Percentiles rank a stretch among this genome's conserved stretches.
phyloP scores from a whole-genome alignment of 768 basidiomycete species.

The Psilocybe subaeruginosa region DNA sequence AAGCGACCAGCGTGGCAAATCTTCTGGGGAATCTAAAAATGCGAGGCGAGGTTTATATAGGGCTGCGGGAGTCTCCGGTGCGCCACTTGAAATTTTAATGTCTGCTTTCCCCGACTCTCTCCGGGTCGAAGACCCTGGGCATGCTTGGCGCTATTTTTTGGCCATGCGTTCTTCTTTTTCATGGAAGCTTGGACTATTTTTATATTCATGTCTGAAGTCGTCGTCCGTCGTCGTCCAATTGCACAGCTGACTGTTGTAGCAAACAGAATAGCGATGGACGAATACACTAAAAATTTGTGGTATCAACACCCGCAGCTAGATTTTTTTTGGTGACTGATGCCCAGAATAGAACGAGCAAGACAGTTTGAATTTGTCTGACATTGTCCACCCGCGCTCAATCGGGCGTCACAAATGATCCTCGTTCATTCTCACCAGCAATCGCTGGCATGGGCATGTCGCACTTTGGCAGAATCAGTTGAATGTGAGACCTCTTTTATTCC shows the following conservation, averaged over 20 bases:
- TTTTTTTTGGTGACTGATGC: background rate
- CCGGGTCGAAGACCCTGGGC: background rate
- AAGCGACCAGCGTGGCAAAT: slow-evolving; percentile 52
- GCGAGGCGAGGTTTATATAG: slow-evolving; percentile 23
- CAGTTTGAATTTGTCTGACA: background rate
- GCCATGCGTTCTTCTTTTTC: background rate
- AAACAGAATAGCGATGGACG: no score
- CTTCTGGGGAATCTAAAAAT: slow-evolving; percentile 31
- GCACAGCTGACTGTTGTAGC: no score
- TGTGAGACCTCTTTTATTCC: background rate
- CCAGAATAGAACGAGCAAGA: background rate
- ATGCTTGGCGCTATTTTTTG: background rate
- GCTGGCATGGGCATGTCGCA: background rate
- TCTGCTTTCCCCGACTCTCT: slow-evolving; percentile 2
- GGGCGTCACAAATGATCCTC: slow-evolving; percentile 10
- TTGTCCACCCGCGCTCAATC: background rate
- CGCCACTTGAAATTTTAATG: slow-evolving; percentile 9
- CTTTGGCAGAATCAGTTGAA: slow-evolving; percentile 8
- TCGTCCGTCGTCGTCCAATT: no score
- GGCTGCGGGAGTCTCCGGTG: slow-evolving; percentile 13
- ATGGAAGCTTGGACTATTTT: background rate
- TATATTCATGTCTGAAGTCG: background rate
- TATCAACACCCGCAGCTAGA: background rate
- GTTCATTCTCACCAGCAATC: background rate
- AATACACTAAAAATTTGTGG: no score